Base-by-base conservation (phyloP, 257 asterid genomes). In the Nemophila menziesii region DNA sequence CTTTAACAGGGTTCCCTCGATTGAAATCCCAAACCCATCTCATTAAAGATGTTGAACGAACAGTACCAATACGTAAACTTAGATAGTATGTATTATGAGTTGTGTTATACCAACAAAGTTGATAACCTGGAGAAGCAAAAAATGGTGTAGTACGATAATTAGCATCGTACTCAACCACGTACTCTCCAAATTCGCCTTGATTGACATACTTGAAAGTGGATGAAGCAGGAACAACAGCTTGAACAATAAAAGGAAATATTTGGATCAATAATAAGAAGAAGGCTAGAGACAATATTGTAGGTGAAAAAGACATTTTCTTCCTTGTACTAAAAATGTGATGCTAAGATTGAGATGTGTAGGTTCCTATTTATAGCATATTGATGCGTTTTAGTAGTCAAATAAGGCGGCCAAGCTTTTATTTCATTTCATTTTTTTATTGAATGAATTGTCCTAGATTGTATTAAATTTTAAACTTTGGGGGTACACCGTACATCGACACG, bases 21-120 rank as follows among this genome's bases (percentile, higher is more conserved):
- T 62, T 62, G 38, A 70, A 69, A 14, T 57, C 66, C 74, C 70
- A 62, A 33, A 62, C 63, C 70, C 70, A 62, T 10, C 57, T 21
- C 66, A 57, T 49, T 15, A 62, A 9, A 33, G 70, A 57, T 2
- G 48, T 61, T 8, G 70, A 52, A 2, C 44, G 37, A 0, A 14
- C 46, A 40, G 34, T 22, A 6, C 70, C 74, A 69, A 67, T 67
- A 0, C 60, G 63, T 17, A 62, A 44, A 4, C 74, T 66, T 0
- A 67, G 63, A 8, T 57, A 62, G 39, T 56, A 49, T 20, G 54
- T 50, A 41, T 57, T 62, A 14, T 66, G 69, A 22, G 63, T 67
- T 9, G 63, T 8, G 52, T 57, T 62, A 3, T 62, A 67, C 56
- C 57, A 62, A 36, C 63, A 48, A 37, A 67, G 52, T 0, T 24